Conservation (phyloP, 1,284 basidiomycete genomes). For the Trametes pubescens region DNA sequence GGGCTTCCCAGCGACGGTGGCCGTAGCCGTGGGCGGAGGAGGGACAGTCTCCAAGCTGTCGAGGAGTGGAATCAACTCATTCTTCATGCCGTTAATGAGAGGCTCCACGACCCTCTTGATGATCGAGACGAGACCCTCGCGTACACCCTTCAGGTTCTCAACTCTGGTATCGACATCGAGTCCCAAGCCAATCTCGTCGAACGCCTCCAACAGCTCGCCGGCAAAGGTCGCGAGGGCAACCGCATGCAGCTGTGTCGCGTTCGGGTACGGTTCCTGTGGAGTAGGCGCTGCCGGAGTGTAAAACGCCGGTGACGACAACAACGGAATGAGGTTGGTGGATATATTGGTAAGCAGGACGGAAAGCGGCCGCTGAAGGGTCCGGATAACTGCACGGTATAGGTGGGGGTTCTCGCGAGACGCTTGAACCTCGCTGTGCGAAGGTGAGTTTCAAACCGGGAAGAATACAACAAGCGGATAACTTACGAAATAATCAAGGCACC, state of each 20-base stretch:
- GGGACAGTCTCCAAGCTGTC: slow-evolving; percentile 64
- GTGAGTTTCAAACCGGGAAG: slow-evolving; percentile 24
- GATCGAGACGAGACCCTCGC: slow-evolving; percentile 72
- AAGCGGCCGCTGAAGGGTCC: slow-evolving; percentile 76
- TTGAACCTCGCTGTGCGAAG: slow-evolving; percentile 67
- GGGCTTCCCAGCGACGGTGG: slow-evolving; percentile 45
- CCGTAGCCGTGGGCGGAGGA: slow-evolving; percentile 31
- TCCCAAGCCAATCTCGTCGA: slow-evolving; percentile 70
- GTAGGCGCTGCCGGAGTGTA: slow-evolving; percentile 58
- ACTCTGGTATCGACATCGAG: slow-evolving; percentile 65
- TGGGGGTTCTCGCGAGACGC: slow-evolving; percentile 68
- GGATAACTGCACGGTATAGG: slow-evolving; percentile 72
- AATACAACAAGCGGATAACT: slow-evolving; percentile 42
- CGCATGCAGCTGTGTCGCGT: slow-evolving; percentile 75
- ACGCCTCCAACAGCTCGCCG: slow-evolving; percentile 73
- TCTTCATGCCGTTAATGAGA: slow-evolving; percentile 65
- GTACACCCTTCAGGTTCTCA: slow-evolving; percentile 69
- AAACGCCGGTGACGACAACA: slow-evolving; percentile 72
- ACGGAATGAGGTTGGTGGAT: slow-evolving; percentile 68
- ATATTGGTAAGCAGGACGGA: slow-evolving; percentile 77
- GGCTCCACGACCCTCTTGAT: slow-evolving; percentile 72
- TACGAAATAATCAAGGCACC: slow-evolving; percentile 75
- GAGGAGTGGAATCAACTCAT: slow-evolving; percentile 65
- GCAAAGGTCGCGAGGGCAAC: slow-evolving; percentile 71
- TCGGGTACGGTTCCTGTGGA: slow-evolving; percentile 58